Percentiles rank a stretch among this genome's conserved stretches.
Evolutionary conservation across 1,139 yeast genomes (phyloP).

Genomic region (Scheffersomyces stambukii): DNA sequence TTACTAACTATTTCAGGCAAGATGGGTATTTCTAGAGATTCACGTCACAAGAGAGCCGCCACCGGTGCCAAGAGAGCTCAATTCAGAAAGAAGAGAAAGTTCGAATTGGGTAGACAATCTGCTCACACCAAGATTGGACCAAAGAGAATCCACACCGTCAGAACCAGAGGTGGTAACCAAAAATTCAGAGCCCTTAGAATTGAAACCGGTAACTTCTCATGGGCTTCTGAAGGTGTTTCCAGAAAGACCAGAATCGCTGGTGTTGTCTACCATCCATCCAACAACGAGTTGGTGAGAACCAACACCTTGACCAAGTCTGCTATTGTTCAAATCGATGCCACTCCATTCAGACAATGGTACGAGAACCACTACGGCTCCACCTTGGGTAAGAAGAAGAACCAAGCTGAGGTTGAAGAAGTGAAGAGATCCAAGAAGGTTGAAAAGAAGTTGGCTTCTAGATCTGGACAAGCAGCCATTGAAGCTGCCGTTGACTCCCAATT

Average conservation of each 20-base stretch:
- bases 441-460: constrained; percentile 91
- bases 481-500: constrained; percentile 91
- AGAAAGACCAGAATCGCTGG: constrained; percentile 98
- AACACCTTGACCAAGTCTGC: constrained; percentile 99
- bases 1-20: constrained; percentile 26
- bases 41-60: constrained; percentile 99
- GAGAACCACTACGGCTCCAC: constrained; percentile 96
- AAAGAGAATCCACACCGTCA: constrained; percentile 97
- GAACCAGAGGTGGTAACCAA: constrained; percentile 99
- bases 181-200: constrained; percentile 99
- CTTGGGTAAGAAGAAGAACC: constrained; percentile 78
- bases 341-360: constrained; percentile 99
- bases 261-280: constrained; percentile 99
- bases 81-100: constrained; percentile 99
- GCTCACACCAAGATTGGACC: constrained; percentile 99
- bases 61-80: constrained; percentile 99
- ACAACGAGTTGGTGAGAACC: constrained; percentile 99
- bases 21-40: constrained; percentile 99
- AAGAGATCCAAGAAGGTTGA: constrained; percentile 78
- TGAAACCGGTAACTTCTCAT: constrained; percentile 99
- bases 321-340: constrained; percentile 98
- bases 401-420: constrained; percentile 47
- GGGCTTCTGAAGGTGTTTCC: constrained; percentile 98
- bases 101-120: constrained; percentile 99
- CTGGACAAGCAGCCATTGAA: constrained; percentile 81